Conservation (phyloP, 495 filamentous ascomycete genomes). For the Penicillium crystallinum region DNA sequence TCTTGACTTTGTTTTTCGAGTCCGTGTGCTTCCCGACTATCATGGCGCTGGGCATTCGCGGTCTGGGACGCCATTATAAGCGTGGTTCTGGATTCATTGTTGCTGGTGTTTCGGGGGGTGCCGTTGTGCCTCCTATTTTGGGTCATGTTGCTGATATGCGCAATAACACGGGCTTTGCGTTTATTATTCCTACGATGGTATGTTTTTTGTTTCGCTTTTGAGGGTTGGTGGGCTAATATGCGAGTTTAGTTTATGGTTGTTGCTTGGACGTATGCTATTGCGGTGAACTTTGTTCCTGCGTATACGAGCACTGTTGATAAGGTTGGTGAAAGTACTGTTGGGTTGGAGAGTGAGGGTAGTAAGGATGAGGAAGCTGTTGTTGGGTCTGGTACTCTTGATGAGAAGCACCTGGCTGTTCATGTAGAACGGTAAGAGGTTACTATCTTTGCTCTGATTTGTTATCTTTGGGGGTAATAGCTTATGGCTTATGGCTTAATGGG, state of each 20-base stretch:
- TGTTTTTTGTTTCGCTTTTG: constrained; percentile 3
- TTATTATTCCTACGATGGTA: constrained; percentile 55
- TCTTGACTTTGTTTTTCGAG: constrained; percentile 56
- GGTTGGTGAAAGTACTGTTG: constrained; percentile 50
- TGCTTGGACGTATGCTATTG: constrained; percentile 54
- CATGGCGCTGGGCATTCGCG: constrained; percentile 55
- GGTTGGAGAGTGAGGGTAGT: constrained; percentile 26
- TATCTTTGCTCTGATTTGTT: not conserved
- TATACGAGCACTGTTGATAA: constrained; percentile 58
- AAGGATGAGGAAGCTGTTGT: constrained; percentile 29
- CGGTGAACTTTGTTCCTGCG: constrained; percentile 58
- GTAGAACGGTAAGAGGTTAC: constrained; percentile 3
- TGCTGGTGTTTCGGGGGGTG: constrained; percentile 52
- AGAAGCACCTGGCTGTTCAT: constrained; percentile 9
- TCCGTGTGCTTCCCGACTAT: constrained; percentile 60
- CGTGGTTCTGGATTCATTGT: constrained; percentile 54
- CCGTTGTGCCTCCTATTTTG: constrained; percentile 46
- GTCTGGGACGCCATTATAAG: constrained; percentile 56
- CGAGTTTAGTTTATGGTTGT: constrained; percentile 40
- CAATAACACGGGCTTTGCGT: constrained; percentile 45
- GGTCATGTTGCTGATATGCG: constrained; percentile 46
- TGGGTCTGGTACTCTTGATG: not conserved
- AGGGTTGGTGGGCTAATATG: not conserved
- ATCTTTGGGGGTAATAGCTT: not conserved
- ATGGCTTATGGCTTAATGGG: not conserved